These are phyloP conservation scores for Trichophyton verrucosum DNA, from an alignment of 2,329 filamentous ascomycete genomes.

Conservation along the genomic window DNA sequence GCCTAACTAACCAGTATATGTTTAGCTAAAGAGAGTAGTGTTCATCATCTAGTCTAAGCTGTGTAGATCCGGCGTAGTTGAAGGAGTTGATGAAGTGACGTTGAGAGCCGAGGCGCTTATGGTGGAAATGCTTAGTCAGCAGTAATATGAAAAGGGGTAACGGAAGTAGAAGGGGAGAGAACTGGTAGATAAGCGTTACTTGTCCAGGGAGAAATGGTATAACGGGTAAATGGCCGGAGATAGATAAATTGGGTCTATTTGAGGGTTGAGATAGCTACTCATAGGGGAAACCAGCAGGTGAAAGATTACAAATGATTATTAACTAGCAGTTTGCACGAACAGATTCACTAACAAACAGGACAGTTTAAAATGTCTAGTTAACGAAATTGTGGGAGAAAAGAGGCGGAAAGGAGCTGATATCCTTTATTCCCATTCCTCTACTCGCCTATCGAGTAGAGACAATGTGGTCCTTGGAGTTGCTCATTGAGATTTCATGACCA, in stretches of 20 bases:
- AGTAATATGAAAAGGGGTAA: not conserved
- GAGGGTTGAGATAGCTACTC: not conserved
- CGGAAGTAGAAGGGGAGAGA: not conserved
- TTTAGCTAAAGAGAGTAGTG: not conserved
- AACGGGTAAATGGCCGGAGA: not conserved
- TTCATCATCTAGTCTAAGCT: not conserved
- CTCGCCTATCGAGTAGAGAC: not conserved
- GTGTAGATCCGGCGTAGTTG: not conserved
- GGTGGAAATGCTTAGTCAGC: not conserved
- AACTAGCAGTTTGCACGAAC: too few relatives aligned
- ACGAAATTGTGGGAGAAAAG: not conserved
- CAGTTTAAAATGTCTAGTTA: not conserved
- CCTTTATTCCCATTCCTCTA: not conserved
- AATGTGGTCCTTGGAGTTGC: not conserved
- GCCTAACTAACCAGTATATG: not conserved
- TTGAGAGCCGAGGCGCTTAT: not conserved
- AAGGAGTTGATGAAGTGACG: not conserved
- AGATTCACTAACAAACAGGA: not conserved
- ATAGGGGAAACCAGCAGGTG: too few relatives aligned
- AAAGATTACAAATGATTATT: too few relatives aligned
- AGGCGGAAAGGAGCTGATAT: not conserved
- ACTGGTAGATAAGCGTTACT: not conserved
- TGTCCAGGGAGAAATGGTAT: too few relatives aligned
- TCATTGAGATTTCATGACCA: slow-evolving; percentile 2
- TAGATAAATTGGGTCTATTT: not conserved